Evolutionary conservation across 176 grass and related monocot genomes (phyloP), one percentile per base, ranked within the genome.

Genomic region (Thalia dealbata): DNA sequence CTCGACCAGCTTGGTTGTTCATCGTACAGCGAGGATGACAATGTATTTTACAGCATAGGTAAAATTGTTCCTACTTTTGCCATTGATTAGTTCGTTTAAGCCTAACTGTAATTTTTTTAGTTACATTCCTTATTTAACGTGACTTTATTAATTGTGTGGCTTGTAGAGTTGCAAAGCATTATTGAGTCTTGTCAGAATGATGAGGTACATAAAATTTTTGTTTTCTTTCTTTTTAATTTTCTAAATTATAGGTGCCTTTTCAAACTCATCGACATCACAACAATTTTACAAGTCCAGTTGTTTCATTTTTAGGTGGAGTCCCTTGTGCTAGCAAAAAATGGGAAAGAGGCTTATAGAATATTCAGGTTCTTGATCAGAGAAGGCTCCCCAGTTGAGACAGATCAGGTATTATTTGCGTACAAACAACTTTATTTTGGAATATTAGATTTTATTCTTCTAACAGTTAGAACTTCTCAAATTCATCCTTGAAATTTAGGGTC

Each of bases 281-380:
- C 64, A 75, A 64, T 23, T 27, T 54, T 76, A 64, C 77, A 61
- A 7, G 18, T 86, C 80, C 12, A 24, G 27, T 73, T 73, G 84
- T 61, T 83, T 32, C 69, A 51, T 61, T 82, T 80, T 62, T 69
- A 96, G 92, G 73, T 96, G 60, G 84, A 96, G 60, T 81, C 85
- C 10, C 78, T 90, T 78, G 82, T 92, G 77, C 82, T 86, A 84
- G 75, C 86, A 82, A 88, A 80, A 81, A 86, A 92, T 11, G 89
- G 93, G 43, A 81, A 88, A 73, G 80, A 82, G 79, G 88, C 88
- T 55, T 96, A 84, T 74, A 81, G 72, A 61, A 88, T 97, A 56
- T 92, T 91, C 79, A 92, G 89, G 76, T 73, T 90, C 65, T 86
- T 97, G 79, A 77, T 81, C 55, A 81, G 44, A 18, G 58, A 81